These are phyloP conservation scores for Alternaria sp. DNA, from an alignment of 2,329 filamentous ascomycete species.

Conservation along the genomic window DNA sequence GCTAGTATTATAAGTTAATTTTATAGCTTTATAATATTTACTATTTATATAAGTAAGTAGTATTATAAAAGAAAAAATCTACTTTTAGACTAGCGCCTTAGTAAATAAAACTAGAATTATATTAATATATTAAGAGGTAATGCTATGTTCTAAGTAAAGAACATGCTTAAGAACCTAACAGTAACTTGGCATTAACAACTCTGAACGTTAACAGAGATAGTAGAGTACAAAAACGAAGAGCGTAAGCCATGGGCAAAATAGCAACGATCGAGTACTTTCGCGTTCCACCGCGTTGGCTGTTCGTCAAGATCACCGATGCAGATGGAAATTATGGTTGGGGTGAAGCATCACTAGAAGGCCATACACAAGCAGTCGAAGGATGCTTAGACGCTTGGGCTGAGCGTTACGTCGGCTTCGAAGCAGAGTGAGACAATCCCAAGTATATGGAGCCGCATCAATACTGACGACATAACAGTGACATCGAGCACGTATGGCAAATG, in stretches of 20 bases:
- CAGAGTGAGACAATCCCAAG: conserved; percentile 62
- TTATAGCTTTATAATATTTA: too few species aligned
- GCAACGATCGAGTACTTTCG: conserved; percentile 74
- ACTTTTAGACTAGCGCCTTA: too few species aligned
- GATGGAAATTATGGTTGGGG: conserved; percentile 73
- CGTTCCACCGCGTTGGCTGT: conserved; percentile 76
- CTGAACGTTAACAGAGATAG: not conserved
- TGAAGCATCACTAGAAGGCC: conserved; percentile 75
- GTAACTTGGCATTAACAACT: too few species aligned
- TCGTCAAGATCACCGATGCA: conserved; percentile 77
- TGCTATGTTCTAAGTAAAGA: not conserved
- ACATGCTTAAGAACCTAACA: not conserved
- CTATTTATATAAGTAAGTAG: too few species aligned
- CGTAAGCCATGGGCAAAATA: conserved; percentile 67
- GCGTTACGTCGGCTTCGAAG: conserved; percentile 70
- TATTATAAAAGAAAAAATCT: too few species aligned
- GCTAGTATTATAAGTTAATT: too few species aligned
- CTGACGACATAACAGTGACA: conserved; percentile 60
- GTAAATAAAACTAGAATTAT: too few species aligned
- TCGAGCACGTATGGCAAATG: conserved; percentile 81
- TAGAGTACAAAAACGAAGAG: not conserved
- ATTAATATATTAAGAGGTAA: too few species aligned
- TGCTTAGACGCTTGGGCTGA: conserved; percentile 71
- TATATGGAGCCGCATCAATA: not conserved
- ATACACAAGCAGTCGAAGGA: conserved; percentile 76